Evolutionary conservation across 2,329 filamentous ascomycete genomes (phyloP).

Genomic region (Fusarium buharicum): DNA sequence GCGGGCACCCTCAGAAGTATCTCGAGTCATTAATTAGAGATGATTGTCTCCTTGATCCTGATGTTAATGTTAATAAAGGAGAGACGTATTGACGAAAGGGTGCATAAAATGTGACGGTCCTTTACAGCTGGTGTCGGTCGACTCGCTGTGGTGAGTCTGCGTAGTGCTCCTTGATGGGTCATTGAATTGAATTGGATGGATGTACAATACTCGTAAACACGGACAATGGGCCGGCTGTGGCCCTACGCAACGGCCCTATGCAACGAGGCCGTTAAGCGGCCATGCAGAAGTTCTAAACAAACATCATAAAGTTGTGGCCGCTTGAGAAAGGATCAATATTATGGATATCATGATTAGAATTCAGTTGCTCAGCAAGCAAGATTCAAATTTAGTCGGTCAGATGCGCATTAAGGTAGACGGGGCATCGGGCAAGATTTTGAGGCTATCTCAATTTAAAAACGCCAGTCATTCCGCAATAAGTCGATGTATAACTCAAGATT

Average conservation of each 20-base stretch:
- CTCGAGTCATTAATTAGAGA: slow-evolving; percentile 1
- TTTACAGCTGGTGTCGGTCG: slow-evolving; percentile 34
- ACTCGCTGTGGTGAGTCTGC: slow-evolving; percentile 39
- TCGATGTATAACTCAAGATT: slow-evolving; percentile 26
- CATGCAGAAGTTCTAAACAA: slow-evolving; percentile 42
- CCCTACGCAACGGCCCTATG: slow-evolving; percentile 7
- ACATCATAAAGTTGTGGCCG: slow-evolving; percentile 42
- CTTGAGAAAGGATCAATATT: slow-evolving; percentile 2
- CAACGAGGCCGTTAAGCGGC: slow-evolving; percentile 30
- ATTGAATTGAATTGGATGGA: slow-evolving; percentile 19
- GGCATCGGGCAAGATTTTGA: neutral
- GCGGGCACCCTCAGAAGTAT: slow-evolving; percentile 8
- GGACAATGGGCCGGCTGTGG: slow-evolving; percentile 35
- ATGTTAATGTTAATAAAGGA: slow-evolving; percentile 9
- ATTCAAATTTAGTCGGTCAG: no score
- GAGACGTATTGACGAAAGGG: neutral
- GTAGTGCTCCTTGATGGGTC: slow-evolving; percentile 22
- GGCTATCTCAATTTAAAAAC: slow-evolving; percentile 11
- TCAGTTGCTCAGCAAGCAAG: no score
- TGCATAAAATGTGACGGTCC: slow-evolving; percentile 29
- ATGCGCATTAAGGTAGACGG: no score
- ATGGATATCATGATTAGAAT: neutral
- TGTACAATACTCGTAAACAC: slow-evolving; percentile 36
- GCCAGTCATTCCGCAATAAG: slow-evolving; percentile 12
- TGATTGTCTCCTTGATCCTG: slow-evolving; percentile 21